Percentiles rank a stretch among this genome's conserved stretches.
phyloP scores from a whole-genome alignment of 495 filamentous ascomycete genomes.

The Paragyromitra xinjiangensis region DNA sequence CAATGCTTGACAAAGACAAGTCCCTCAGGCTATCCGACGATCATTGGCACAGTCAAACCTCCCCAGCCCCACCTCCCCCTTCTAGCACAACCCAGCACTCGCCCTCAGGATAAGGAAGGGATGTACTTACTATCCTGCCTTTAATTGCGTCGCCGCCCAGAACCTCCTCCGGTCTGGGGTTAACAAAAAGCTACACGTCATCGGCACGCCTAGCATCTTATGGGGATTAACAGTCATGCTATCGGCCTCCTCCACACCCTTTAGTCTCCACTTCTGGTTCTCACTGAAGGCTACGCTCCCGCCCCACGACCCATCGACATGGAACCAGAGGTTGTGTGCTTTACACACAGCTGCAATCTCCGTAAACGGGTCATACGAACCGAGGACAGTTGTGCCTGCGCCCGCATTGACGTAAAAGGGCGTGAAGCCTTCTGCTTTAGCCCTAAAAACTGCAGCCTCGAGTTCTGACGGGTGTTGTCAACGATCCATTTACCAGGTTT shows the following conservation, averaged over 20 bases:
- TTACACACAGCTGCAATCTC: conserved; percentile 76
- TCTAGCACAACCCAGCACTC: conserved; percentile 15
- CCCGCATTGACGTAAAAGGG: conserved; percentile 97
- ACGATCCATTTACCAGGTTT: conserved; percentile 34
- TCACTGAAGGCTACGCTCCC: conserved; percentile 81
- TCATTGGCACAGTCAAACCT: conserved; percentile 15
- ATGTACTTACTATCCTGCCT: conserved; percentile 72
- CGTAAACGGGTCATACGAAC: conserved; percentile 84
- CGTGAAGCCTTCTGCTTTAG: conserved; percentile 71
- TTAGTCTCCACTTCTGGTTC: conserved; percentile 69
- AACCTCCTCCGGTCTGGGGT: conserved; percentile 77
- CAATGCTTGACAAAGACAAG: background rate
- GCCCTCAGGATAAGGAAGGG: conserved; percentile 6
- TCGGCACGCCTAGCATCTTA: conserved; percentile 92
- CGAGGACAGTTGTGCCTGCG: conserved; percentile 91
- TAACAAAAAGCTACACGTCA: conserved; percentile 91
- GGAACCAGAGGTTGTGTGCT: conserved; percentile 81
- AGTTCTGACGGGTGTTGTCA: conserved; percentile 62
- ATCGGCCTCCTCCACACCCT: conserved; percentile 76
- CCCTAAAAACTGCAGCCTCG: conserved; percentile 67
- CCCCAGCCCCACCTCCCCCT: background rate
- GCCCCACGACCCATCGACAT: conserved; percentile 91
- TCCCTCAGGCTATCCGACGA: background rate
- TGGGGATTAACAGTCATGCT: conserved; percentile 89
- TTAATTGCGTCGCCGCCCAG: conserved; percentile 82